A percentile compares a stretch with the other conserved stretches of the same genome.
These are phyloP conservation scores for Pyrenula massariospora DNA, from an alignment of 495 filamentous ascomycete species.

Conservation along the genomic window DNA sequence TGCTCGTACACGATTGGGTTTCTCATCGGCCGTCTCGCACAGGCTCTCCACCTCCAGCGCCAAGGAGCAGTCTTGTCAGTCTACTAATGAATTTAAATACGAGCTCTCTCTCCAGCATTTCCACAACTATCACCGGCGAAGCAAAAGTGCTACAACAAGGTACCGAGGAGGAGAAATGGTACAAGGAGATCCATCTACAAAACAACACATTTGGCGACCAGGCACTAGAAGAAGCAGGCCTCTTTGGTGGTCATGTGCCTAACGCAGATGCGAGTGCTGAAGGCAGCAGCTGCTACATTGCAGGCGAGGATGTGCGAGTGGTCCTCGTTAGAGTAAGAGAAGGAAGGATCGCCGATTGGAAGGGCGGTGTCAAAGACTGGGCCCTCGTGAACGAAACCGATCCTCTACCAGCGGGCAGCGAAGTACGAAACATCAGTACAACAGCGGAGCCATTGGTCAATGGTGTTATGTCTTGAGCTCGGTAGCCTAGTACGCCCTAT, in stretches of 20 bases:
- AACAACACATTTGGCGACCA: conserved; percentile 72
- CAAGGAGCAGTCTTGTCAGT: conserved; percentile 60
- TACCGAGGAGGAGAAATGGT: conserved; percentile 72
- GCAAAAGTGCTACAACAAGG: conserved; percentile 60
- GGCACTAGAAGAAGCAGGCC: conserved; percentile 31
- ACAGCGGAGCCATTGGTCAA: conserved; percentile 16
- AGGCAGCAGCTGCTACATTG: conserved; percentile 48
- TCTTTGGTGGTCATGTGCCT: conserved; percentile 31
- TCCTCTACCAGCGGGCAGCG: not conserved
- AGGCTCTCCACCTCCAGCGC: conserved; percentile 52
- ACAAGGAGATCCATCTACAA: conserved; percentile 68
- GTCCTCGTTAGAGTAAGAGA: conserved; percentile 64
- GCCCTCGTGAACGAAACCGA: conserved; percentile 32
- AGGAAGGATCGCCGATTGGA: conserved; percentile 72
- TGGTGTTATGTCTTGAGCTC: too few relatives aligned
- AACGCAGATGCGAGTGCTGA: conserved; percentile 32
- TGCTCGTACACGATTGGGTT: conserved; percentile 98
- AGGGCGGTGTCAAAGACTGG: conserved; percentile 67
- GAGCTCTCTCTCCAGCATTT: conserved; percentile 76
- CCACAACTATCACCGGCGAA: conserved; percentile 79
- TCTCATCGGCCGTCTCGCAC: conserved; percentile 74
- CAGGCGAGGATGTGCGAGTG: conserved; percentile 57
- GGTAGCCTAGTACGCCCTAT: too few relatives aligned
- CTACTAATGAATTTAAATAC: conserved; percentile 85
- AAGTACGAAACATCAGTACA: conserved; percentile 24